phyloP scores from a whole-genome alignment of 306 rosid species.

The Ormosia semicastrata region DNA sequence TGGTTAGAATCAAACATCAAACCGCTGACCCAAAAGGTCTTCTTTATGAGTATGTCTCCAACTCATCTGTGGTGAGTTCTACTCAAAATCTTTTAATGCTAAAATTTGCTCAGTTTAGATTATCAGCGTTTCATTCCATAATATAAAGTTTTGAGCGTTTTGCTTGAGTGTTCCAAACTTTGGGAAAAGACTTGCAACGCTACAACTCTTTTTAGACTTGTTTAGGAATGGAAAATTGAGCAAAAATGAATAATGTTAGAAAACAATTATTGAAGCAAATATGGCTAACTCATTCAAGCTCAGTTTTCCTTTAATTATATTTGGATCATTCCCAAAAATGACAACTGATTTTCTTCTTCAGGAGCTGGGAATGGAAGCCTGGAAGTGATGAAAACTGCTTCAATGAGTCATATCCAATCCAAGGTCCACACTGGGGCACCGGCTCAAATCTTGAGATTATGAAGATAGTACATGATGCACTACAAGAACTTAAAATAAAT shows the following conservation, averaged over 20 bases:
- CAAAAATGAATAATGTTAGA: neutral
- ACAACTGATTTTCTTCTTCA: conserved; percentile 11
- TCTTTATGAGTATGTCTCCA: conserved; percentile 93
- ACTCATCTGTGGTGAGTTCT: conserved; percentile 79
- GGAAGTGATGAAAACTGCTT: conserved; percentile 78
- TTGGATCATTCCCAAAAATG: neutral
- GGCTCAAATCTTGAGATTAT: conserved; percentile 87
- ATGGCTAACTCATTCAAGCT: neutral
- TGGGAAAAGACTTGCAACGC: neutral
- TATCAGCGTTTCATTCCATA: neutral
- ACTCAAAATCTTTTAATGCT: neutral
- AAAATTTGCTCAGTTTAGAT: neutral
- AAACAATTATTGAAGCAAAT: neutral
- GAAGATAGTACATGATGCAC: conserved; percentile 45
- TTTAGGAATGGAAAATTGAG: neutral
- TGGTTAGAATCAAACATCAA: conserved; percentile 77
- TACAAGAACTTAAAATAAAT: conserved; percentile 47
- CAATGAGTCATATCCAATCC: conserved; percentile 67
- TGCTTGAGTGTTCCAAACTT: neutral
- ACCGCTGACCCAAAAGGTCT: conserved; percentile 60
- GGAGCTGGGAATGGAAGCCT: conserved; percentile 96
- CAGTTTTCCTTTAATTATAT: neutral
- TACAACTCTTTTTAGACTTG: neutral
- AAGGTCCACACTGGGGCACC: conserved; percentile 76
- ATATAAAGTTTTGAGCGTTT: neutral